phyloP scores from a whole-genome alignment of 495 filamentous ascomycete species.

The Staphylotrichum longicolle region DNA sequence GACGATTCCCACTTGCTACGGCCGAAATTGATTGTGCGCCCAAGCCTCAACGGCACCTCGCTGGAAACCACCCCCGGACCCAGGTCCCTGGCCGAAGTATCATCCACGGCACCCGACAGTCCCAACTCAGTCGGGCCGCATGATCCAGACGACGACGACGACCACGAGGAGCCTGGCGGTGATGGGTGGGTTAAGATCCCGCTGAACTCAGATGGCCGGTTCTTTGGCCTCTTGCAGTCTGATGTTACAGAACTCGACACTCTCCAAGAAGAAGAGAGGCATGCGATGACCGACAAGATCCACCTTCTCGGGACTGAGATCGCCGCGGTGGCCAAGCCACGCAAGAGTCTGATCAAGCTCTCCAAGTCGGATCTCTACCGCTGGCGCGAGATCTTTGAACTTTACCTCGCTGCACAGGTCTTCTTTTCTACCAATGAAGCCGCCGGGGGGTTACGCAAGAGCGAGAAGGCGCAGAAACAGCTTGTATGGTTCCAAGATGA shows the following conservation, averaged over 20 bases:
- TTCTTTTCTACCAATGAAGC: slow-evolving; percentile 69
- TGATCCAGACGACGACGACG: background rate
- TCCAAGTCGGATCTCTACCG: slow-evolving; percentile 63
- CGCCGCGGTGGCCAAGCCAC: slow-evolving; percentile 56
- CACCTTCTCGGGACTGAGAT: slow-evolving; percentile 54
- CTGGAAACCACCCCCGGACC: background rate
- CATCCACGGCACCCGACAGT: background rate
- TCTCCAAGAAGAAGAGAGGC: slow-evolving; percentile 57
- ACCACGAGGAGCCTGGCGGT: slow-evolving; percentile 1
- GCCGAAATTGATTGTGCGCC: slow-evolving; percentile 33
- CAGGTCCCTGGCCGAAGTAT: slow-evolving; percentile 10
- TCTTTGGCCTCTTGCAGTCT: slow-evolving; percentile 62
- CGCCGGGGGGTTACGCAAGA: slow-evolving; percentile 57
- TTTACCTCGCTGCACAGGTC: slow-evolving; percentile 66
- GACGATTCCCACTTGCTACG: slow-evolving; percentile 28
- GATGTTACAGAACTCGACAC: slow-evolving; percentile 60
- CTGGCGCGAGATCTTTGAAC: slow-evolving; percentile 71
- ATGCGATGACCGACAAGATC: slow-evolving; percentile 54
- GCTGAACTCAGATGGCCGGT: slow-evolving; percentile 62
- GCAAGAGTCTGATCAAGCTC: slow-evolving; percentile 36
- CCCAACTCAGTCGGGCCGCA: background rate
- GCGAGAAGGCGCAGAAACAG: slow-evolving; percentile 51
- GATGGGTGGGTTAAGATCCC: slow-evolving; percentile 59
- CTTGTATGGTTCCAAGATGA: slow-evolving; percentile 59
- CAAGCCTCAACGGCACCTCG: slow-evolving; percentile 8